Evolutionary conservation across 2,329 filamentous ascomycete genomes (phyloP).

Genomic region (Chrysoporthe austroafricana): DNA sequence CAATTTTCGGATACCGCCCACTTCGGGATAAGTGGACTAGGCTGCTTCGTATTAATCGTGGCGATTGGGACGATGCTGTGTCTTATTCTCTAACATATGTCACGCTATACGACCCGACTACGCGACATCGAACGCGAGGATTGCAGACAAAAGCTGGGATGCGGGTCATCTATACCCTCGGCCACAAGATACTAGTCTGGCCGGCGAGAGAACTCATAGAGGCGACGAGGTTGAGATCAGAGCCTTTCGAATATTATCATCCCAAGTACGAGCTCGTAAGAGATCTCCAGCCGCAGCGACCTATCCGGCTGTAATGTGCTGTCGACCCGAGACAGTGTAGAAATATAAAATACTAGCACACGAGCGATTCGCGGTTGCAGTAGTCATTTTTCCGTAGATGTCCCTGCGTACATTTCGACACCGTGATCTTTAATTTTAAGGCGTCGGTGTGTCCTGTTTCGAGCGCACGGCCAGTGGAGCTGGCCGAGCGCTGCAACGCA

Average conservation of each 20-base stretch:
- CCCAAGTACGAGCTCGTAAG: no score
- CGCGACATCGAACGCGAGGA: neutral
- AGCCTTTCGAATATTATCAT: neutral
- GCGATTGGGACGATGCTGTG: no score
- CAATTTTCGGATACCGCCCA: no score
- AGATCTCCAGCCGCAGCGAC: no score
- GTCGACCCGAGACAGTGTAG: neutral
- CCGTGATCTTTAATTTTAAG: neutral
- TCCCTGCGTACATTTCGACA: neutral
- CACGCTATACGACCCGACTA: no score
- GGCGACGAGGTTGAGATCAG: neutral
- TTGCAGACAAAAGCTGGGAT: neutral
- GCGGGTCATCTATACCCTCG: neutral
- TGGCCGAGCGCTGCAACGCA: slow-evolving; percentile 1
- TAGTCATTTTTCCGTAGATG: no score
- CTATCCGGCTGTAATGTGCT: neutral
- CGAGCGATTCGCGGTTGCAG: no score
- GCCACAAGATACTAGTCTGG: neutral
- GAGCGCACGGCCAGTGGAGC: neutral
- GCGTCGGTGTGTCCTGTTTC: neutral
- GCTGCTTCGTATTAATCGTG: no score
- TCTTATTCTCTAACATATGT: no score
- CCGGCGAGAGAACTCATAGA: neutral
- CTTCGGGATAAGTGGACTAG: no score
- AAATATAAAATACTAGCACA: no score